Percentiles rank a stretch among this genome's conserved stretches.
phyloP scores from a whole-genome alignment of 805 yeast species.

The Kodamaea kakaduensis region DNA sequence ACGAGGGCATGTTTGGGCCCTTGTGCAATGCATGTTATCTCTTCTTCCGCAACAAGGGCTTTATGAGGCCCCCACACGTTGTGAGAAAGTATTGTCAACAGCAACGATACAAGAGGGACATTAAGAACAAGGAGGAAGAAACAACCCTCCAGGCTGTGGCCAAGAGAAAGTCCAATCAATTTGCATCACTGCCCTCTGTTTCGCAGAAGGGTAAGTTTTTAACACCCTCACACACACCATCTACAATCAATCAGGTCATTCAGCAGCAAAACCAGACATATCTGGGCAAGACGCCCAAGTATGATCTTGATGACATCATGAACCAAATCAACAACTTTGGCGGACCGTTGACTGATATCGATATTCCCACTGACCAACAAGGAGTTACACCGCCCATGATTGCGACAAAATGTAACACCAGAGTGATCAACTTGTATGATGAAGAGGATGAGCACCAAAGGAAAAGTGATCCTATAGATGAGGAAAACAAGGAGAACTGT shows the following conservation, averaged over 20 bases:
- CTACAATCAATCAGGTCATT: constrained; percentile 36
- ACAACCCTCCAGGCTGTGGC: constrained; percentile 16
- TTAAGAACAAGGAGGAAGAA: constrained; percentile 26
- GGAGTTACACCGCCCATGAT: constrained; percentile 44
- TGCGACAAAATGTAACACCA: constrained; percentile 54
- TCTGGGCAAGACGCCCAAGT: constrained; percentile 21
- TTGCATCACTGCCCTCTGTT: constrained; percentile 27
- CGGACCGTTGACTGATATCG: constrained; percentile 46
- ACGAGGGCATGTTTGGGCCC: constrained; percentile 47
- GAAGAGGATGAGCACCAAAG: constrained; percentile 6
- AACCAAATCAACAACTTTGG: constrained; percentile 37
- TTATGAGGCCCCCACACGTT: constrained; percentile 56
- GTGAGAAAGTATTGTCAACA: constrained; percentile 44
- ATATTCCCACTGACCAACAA: constrained; percentile 34
- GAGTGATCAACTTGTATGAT: constrained; percentile 49
- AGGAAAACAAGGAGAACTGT: constrained; percentile 25
- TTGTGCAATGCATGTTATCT: constrained; percentile 45
- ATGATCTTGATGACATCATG: constrained; percentile 39
- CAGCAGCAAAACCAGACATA: constrained; percentile 14
- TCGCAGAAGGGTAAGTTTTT: constrained; percentile 27
- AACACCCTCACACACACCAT: constrained; percentile 39
- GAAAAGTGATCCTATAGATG: constrained; percentile 17
- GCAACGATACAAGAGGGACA: constrained; percentile 38
- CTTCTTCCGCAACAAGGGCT: constrained; percentile 57
- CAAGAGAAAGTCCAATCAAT: constrained; percentile 14